Percentiles rank a stretch among this genome's conserved stretches.
Conservation (phyloP, 2,329 filamentous ascomycete genomes). For the Talaromyces verruculosus region DNA sequence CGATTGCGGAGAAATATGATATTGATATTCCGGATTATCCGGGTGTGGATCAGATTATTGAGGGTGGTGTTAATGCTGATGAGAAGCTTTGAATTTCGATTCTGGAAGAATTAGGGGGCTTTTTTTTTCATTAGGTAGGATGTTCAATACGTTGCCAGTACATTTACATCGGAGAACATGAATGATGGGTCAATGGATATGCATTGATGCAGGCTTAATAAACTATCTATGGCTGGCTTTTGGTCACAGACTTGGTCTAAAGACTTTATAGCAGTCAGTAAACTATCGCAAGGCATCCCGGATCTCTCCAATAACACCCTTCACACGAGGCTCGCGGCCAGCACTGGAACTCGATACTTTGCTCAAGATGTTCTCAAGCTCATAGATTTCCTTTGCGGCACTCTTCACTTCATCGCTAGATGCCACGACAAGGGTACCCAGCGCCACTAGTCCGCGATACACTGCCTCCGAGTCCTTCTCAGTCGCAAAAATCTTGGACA, state of each 20-base stretch:
- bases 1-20: slow-evolving; percentile 79
- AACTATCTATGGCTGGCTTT: slow-evolving; percentile 14
- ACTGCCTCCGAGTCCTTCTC: slow-evolving; percentile 78
- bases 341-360: slow-evolving; percentile 49
- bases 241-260: neutral
- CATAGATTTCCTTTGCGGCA: slow-evolving; percentile 59
- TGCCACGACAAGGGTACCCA: slow-evolving; percentile 70
- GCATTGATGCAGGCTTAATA: slow-evolving; percentile 9
- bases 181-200: neutral
- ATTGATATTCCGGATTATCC: slow-evolving; percentile 80
- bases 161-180: neutral
- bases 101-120: no score
- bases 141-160: neutral
- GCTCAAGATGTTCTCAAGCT: slow-evolving; percentile 50
- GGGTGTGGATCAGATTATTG: slow-evolving; percentile 85
- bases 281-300: slow-evolving; percentile 40
- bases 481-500: slow-evolving; percentile 62
- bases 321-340: slow-evolving; percentile 61
- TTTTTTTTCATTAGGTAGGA: no score
- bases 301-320: slow-evolving; percentile 62
- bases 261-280: neutral
- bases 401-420: slow-evolving; percentile 61
- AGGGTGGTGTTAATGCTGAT: slow-evolving; percentile 55
- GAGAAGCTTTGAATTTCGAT: slow-evolving; percentile 32
- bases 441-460: slow-evolving; percentile 76